phyloP scores from a whole-genome alignment of 2,329 filamentous ascomycete species.

The Penicillium fuscoglaucum region DNA sequence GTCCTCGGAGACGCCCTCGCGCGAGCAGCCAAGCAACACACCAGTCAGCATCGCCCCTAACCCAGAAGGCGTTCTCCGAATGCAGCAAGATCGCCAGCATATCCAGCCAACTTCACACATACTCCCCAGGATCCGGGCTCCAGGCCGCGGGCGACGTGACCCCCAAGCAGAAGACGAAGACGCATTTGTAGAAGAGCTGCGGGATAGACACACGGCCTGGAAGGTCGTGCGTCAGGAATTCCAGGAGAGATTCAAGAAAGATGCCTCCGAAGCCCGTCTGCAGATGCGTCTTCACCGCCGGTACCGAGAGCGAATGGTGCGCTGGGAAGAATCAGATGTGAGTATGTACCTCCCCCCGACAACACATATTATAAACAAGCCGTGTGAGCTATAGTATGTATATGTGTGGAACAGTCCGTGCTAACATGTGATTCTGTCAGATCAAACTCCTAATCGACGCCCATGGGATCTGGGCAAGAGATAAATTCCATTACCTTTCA shows the following conservation, averaged over 20 bases:
- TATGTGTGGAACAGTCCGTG: background rate
- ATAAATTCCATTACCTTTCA: slow-evolving; percentile 42
- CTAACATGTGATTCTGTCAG: slow-evolving; percentile 21
- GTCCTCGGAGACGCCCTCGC: slow-evolving; percentile 17
- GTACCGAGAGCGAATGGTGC: slow-evolving; percentile 36
- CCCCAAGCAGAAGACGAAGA: slow-evolving; percentile 44
- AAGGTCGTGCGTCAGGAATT: slow-evolving; percentile 41
- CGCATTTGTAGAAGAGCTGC: slow-evolving; percentile 39
- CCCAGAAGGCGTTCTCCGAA: slow-evolving; percentile 40
- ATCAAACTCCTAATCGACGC: slow-evolving; percentile 39
- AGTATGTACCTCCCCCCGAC: slow-evolving; percentile 37
- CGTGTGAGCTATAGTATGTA: background rate
- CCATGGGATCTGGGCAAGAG: slow-evolving; percentile 39
- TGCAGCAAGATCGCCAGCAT: slow-evolving; percentile 39
- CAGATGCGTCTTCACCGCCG: slow-evolving; percentile 46
- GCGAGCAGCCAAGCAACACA: slow-evolving; percentile 23
- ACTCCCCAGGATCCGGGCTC: slow-evolving; percentile 30
- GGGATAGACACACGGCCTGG: slow-evolving; percentile 41
- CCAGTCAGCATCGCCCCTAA: slow-evolving; percentile 43
- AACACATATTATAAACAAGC: background rate
- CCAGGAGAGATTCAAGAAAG: slow-evolving; percentile 38
- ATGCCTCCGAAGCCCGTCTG: slow-evolving; percentile 41
- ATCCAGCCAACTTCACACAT: slow-evolving; percentile 29
- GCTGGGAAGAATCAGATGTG: slow-evolving; percentile 47
- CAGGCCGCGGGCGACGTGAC: slow-evolving; percentile 37